Percentiles rank a stretch among this genome's conserved stretches.
Evolutionary conservation across 2,329 filamentous ascomycete species (phyloP).

Genomic region (Apiospora marii): DNA sequence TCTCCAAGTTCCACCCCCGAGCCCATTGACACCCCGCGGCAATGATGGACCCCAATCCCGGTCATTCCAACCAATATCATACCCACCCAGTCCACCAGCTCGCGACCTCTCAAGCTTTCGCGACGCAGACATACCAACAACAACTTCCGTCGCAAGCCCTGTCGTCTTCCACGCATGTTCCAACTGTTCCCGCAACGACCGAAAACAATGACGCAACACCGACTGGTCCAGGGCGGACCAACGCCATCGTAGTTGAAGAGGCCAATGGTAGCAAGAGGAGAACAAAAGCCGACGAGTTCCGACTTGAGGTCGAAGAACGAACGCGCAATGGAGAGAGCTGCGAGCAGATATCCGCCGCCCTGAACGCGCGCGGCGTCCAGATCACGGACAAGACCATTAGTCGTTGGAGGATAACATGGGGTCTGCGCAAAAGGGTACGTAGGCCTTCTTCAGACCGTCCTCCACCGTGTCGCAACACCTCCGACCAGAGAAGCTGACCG

Average conservation of each 20-base stretch:
- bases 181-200: background rate
- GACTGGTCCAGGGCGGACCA: background rate
- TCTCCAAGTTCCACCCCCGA: background rate
- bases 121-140: background rate
- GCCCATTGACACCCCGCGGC: background rate
- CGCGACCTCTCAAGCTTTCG: background rate
- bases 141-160: background rate
- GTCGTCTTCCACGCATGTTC: too few relatives aligned
- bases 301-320: slow-evolving; percentile 30
- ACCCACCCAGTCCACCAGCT: slow-evolving; percentile 3
- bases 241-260: slow-evolving; percentile 17
- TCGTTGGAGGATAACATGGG: slow-evolving; percentile 33
- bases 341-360: slow-evolving; percentile 32
- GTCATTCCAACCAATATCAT: background rate
- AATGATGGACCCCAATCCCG: background rate
- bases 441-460: slow-evolving; percentile 6
- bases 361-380: slow-evolving; percentile 31
- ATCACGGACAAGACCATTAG: slow-evolving; percentile 32
- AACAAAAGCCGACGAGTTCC: slow-evolving; percentile 31
- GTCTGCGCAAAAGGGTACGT: slow-evolving; percentile 33
- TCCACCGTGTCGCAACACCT: background rate
- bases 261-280: slow-evolving; percentile 8
- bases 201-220: background rate
- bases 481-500: background rate
- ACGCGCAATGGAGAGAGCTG: slow-evolving; percentile 33